Percentiles rank a stretch among this genome's conserved stretches.
phyloP scores from a whole-genome alignment of 1,284 basidiomycete genomes.

The Kalmanozyma brasiliensis region DNA sequence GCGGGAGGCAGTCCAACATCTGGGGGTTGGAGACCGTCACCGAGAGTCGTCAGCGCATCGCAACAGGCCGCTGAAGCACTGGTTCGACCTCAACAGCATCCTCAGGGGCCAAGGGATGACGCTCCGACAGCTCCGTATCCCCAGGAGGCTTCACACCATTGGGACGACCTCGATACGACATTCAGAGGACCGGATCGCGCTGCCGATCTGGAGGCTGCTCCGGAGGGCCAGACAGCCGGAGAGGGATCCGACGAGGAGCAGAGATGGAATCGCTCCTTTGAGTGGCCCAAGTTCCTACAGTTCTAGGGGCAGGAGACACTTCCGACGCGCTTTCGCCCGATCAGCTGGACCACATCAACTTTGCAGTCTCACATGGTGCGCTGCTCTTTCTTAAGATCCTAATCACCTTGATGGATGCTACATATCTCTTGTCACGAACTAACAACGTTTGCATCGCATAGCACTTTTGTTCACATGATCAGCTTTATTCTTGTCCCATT shows the following conservation, averaged over 20 bases:
- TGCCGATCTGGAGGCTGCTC: constrained; percentile 5
- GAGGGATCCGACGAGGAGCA: constrained; percentile 2
- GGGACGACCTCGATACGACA: no score
- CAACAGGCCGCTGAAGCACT: constrained; percentile 34
- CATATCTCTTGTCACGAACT: neutral
- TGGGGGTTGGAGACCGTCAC: constrained; percentile 43
- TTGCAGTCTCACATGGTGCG: neutral
- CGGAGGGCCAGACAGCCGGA: neutral
- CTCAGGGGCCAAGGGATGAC: neutral
- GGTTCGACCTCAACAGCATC: constrained; percentile 5
- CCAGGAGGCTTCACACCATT: constrained; percentile 9
- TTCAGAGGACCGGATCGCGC: constrained; percentile 19
- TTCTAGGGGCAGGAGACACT: constrained; percentile 29
- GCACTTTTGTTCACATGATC: neutral
- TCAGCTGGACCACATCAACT: no score
- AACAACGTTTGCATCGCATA: neutral
- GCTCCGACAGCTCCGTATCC: constrained; percentile 22
- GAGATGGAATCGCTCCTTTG: constrained; percentile 21
- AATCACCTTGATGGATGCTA: neutral
- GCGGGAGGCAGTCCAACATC: constrained; percentile 28
- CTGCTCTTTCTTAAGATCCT: no score
- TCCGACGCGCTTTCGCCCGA: no score
- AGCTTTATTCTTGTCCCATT: no score
- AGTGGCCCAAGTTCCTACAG: constrained; percentile 40
- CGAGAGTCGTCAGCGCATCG: constrained; percentile 32